phyloP scores from a whole-genome alignment of 1,284 basidiomycete species.

The Naganishia sp. region DNA sequence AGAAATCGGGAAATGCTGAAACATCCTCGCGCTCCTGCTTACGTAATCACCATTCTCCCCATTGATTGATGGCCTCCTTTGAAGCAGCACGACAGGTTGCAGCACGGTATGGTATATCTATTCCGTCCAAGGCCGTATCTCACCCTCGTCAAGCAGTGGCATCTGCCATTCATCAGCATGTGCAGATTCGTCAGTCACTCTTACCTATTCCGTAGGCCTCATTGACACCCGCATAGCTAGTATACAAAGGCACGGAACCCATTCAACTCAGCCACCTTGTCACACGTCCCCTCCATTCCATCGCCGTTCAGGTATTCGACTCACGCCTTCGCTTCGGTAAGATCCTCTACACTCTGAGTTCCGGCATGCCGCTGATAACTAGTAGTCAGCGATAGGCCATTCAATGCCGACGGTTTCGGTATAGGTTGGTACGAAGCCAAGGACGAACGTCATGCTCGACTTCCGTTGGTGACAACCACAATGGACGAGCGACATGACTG shows the following conservation, averaged over 20 bases:
- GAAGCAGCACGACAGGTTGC: neutral
- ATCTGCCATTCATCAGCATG: conserved; percentile 56
- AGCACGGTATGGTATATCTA: no score
- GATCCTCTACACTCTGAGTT: conserved; percentile 4
- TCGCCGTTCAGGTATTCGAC: conserved; percentile 94
- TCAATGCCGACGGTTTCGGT: conserved; percentile 85
- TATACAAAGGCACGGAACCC: conserved; percentile 86
- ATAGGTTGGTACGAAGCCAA: conserved; percentile 68
- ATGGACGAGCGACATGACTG: neutral
- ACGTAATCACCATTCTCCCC: neutral
- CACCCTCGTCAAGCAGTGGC: neutral
- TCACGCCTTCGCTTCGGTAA: conserved; percentile 70
- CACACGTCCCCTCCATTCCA: conserved; percentile 88
- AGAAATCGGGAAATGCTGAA: neutral
- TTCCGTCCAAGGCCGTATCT: neutral
- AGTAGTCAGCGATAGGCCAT: conserved; percentile 30
- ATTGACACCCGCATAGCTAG: conserved; percentile 42
- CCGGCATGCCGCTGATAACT: neutral
- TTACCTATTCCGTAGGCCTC: no score
- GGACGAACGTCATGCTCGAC: neutral
- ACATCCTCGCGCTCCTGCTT: neutral
- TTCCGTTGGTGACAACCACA: neutral
- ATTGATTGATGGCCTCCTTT: conserved; percentile 21
- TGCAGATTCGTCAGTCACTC: conserved; percentile 70
- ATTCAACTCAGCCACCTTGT: conserved; percentile 86